Conservation (phyloP, 768 basidiomycete genomes). For the Cyclocybe cylindracea region DNA sequence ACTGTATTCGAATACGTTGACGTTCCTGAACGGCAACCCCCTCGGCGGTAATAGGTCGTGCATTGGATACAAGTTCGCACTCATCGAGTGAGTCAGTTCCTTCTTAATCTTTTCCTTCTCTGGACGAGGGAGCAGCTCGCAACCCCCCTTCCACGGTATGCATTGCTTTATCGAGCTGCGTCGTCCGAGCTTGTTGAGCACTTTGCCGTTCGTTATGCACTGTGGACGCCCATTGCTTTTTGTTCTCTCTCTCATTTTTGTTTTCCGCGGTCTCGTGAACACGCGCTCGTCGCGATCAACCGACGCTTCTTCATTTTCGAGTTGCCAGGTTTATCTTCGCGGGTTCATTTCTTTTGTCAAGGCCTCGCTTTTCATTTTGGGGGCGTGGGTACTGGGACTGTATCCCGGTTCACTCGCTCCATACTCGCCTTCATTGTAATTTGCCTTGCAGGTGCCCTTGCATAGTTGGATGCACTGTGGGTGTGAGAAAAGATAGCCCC, state of each 20-base stretch:
- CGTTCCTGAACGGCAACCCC: constrained; percentile 56
- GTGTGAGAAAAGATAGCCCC: constrained; percentile 10
- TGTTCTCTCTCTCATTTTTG: neutral
- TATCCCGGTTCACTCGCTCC: constrained; percentile 2
- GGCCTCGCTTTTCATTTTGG: neutral
- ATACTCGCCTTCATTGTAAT: constrained; percentile 6
- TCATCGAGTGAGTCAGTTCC: constrained; percentile 52
- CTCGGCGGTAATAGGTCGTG: constrained; percentile 56
- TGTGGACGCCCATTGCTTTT: neutral
- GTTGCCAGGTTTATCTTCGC: no score
- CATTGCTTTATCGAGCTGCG: neutral
- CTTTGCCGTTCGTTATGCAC: constrained; percentile 1
- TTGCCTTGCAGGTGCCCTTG: no score
- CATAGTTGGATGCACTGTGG: neutral
- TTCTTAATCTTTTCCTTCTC: constrained; percentile 11
- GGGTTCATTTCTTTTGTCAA: neutral
- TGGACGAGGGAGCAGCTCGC: neutral
- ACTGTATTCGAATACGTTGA: constrained; percentile 52
- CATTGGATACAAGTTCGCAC: constrained; percentile 62
- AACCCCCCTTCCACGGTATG: neutral
- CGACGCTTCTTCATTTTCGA: no score
- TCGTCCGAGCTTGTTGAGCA: neutral
- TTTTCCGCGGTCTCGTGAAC: no score
- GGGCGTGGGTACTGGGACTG: neutral
- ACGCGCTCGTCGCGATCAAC: no score